Percentiles rank a stretch among this genome's conserved stretches.
Conservation (phyloP, 345 rosid species). For the Gynandropsis gynandra region DNA sequence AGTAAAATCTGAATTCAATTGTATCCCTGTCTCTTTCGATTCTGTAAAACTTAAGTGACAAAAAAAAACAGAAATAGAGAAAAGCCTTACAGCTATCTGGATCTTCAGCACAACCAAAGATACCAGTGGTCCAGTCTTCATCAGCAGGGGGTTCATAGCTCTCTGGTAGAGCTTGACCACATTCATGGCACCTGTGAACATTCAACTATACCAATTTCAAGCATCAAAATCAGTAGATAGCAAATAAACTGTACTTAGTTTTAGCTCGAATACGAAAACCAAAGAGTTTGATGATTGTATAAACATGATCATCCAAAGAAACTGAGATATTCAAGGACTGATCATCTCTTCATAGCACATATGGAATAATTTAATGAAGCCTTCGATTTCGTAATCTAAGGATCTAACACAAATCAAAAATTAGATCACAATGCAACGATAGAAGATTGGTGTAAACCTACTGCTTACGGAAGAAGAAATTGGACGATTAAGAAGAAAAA, state of each 20-base stretch:
- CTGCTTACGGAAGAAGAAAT: not conserved
- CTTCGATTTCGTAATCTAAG: conserved; percentile 1
- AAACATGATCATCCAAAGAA: too few species aligned
- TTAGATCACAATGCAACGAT: too few species aligned
- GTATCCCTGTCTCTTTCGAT: too few species aligned
- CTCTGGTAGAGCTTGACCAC: conserved; percentile 77
- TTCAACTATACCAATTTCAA: conserved; percentile 34
- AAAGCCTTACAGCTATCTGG: conserved; percentile 56
- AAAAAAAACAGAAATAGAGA: not conserved
- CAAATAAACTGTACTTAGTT: not conserved
- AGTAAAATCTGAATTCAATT: too few species aligned
- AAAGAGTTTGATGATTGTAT: too few species aligned
- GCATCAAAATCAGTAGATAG: conserved; percentile 5
- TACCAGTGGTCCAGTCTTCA: conserved; percentile 89
- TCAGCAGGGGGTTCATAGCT: conserved; percentile 83
- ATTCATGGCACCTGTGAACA: conserved; percentile 57
- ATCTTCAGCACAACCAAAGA: conserved; percentile 65
- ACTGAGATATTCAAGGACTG: too few species aligned
- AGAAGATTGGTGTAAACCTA: not conserved
- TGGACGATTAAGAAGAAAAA: conserved; percentile 2
- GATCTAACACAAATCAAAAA: conserved; percentile 1
- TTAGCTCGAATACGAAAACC: conserved; percentile 13
- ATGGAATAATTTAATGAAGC: too few species aligned
- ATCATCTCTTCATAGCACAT: not conserved
- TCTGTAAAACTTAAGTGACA: not conserved